phyloP scores from a whole-genome alignment of 495 filamentous ascomycete genomes.

The Cercophora sp. region DNA sequence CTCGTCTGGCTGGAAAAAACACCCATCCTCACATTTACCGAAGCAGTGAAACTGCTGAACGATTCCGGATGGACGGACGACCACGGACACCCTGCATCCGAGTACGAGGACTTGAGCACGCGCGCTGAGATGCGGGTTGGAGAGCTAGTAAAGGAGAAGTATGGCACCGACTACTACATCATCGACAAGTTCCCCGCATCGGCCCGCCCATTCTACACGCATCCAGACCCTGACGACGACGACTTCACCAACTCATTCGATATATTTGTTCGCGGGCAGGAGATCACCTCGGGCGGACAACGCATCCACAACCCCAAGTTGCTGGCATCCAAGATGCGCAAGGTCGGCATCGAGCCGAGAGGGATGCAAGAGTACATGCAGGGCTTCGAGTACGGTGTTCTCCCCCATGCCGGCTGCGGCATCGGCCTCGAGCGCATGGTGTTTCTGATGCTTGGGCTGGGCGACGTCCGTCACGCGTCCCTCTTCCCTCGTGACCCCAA shows the following conservation, averaged over 20 bases:
- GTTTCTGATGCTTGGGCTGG: slow-evolving; percentile 77
- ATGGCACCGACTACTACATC: slow-evolving; percentile 86
- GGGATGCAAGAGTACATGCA: slow-evolving; percentile 83
- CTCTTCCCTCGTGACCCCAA: slow-evolving; percentile 82
- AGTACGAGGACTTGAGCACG: slow-evolving; percentile 75
- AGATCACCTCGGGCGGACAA: slow-evolving; percentile 87
- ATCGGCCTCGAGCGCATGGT: slow-evolving; percentile 85
- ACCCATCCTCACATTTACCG: slow-evolving; percentile 72
- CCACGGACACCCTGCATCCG: slow-evolving; percentile 61
- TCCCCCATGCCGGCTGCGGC: slow-evolving; percentile 86
- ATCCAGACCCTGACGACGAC: slow-evolving; percentile 73
- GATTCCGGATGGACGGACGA: slow-evolving; percentile 77
- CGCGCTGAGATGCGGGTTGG: slow-evolving; percentile 86
- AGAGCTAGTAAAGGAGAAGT: slow-evolving; percentile 77
- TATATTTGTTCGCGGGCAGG: slow-evolving; percentile 91
- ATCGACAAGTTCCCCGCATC: slow-evolving; percentile 87
- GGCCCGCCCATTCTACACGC: slow-evolving; percentile 90
- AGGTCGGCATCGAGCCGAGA: slow-evolving; percentile 67
- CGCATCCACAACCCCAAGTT: slow-evolving; percentile 79
- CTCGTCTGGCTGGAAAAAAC: slow-evolving; percentile 76
- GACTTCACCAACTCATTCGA: slow-evolving; percentile 87
- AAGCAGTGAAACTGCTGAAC: slow-evolving; percentile 75
- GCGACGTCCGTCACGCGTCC: slow-evolving; percentile 84
- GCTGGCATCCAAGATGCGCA: slow-evolving; percentile 73
- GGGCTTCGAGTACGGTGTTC: slow-evolving; percentile 82